Base-by-base conservation (phyloP, 2,329 filamentous ascomycete genomes). In the Sphaerulina musiva region DNA sequence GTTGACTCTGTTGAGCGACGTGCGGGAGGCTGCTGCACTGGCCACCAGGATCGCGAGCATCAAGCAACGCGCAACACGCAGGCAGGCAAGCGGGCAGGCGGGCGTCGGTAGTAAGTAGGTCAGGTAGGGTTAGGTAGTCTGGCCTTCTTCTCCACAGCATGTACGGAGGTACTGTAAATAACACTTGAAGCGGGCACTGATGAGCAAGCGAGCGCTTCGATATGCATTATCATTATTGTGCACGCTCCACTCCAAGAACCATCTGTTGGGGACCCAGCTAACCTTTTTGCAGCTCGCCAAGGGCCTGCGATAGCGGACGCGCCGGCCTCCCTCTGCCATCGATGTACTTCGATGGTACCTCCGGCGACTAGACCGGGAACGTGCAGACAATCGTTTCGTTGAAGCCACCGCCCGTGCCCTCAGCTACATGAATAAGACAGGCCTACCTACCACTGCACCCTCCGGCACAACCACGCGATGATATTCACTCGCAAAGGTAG, bases 181-280 rank as follows among this genome's bases (percentile, higher is more conserved):
- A 17, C 14, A 17, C 14, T 17, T 17, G 14, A 29, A 29, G 26
- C 26, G 5, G 26, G 6, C 6, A 29, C 26, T 42, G 41, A 39
- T 46, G 26, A 54, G 47, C 53, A 51, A 55, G 53, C 46, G 50
- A 56, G 54, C 50, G 54, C 54, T 50, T 47, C 36, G 54, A 46
- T 48, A 51, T 54, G 54, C 26, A 26, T 26, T 26, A 26, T 4
- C 4, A 26, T 17, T 4, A 29, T 29, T 29, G 26, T 29, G 26
- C 48, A 50, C 48, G 48, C 53, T 51, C 48, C 52, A 54, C 53
- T 29, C 55, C 46, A 46, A 49, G 34, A 43, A 31, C 51, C 50
- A 43, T 44, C 41, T 51, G 58, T 60, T 60, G 58, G 54, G 58
- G 54, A 59, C 51, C 26, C 44, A 54, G 46, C 54, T 53, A 53